These are phyloP conservation scores for Acer negundo DNA, from an alignment of 345 rosid species.

Conservation along the genomic window DNA sequence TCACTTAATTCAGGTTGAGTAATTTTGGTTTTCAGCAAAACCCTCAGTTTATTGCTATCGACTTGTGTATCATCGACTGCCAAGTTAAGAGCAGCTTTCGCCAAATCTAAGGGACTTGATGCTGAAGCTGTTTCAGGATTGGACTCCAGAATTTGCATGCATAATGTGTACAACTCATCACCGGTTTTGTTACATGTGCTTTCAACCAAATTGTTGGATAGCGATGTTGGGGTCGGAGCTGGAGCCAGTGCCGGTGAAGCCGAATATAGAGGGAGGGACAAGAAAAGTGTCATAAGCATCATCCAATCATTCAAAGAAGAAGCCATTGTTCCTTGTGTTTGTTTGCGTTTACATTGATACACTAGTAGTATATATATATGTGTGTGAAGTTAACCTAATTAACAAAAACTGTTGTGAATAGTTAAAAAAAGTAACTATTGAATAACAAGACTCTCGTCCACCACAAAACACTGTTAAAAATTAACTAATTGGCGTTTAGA, in stretches of 20 bases:
- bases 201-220: not conserved
- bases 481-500: no score
- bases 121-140: not conserved
- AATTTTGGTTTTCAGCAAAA: not conserved
- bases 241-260: not conserved
- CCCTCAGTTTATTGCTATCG: not conserved
- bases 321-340: not conserved
- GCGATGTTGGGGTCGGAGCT: not conserved
- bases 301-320: not conserved
- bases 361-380: no score
- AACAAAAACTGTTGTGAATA: not conserved
- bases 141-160: not conserved
- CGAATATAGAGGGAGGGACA: not conserved
- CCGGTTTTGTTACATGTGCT: not conserved
- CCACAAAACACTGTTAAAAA: no score
- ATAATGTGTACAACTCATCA: not conserved
- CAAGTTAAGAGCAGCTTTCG: not conserved
- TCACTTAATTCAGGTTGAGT: not conserved
- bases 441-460: no score
- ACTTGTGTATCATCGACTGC: not conserved
- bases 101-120: not conserved
- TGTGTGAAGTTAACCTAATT: not conserved
- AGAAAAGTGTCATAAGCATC: not conserved
- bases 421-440: no score
- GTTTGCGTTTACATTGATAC: not conserved